These are phyloP conservation scores for Hymenoscyphus linearis DNA, from an alignment of 2,329 filamentous ascomycete genomes.

Conservation along the genomic window DNA sequence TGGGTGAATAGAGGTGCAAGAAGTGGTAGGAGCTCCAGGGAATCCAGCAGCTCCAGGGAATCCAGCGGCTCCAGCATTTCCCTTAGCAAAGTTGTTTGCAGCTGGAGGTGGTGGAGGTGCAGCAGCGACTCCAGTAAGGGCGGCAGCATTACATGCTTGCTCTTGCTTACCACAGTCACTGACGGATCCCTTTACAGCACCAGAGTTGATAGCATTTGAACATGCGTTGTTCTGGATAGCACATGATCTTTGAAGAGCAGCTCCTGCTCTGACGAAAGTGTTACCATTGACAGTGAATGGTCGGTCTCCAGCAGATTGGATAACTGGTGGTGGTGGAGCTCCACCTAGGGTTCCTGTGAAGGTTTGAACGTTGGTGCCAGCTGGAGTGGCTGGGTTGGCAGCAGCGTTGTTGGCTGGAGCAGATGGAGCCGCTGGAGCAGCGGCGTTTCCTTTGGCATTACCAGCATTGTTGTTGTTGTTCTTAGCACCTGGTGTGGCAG, in stretches of 20 bases:
- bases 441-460: constrained; percentile 8
- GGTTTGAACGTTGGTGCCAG: constrained; percentile 34
- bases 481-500: too few species aligned
- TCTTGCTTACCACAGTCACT: constrained; percentile 54
- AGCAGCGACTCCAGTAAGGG: too few species aligned
- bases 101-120: too few species aligned
- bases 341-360: constrained; percentile 46
- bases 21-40: too few species aligned
- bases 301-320: constrained; percentile 42
- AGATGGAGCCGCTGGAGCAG: constrained; percentile 3
- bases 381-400: neutral
- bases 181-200: constrained; percentile 37
- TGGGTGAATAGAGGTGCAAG: too few species aligned
- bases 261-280: constrained; percentile 51
- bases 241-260: constrained; percentile 56
- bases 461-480: too few species aligned
- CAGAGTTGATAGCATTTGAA: constrained; percentile 49
- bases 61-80: too few species aligned
- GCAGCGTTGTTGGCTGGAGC: constrained; percentile 7
- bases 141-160: constrained; percentile 33
- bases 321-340: constrained; percentile 43
- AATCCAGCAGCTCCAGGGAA: too few species aligned
- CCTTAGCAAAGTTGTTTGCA: too few species aligned
- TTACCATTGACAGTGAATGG: constrained; percentile 52
- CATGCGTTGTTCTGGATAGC: constrained; percentile 57